Percentiles rank a stretch among this genome's conserved stretches.
Evolutionary conservation across 306 rosid species (phyloP).

Genomic region (Adenanthera pavonina): DNA sequence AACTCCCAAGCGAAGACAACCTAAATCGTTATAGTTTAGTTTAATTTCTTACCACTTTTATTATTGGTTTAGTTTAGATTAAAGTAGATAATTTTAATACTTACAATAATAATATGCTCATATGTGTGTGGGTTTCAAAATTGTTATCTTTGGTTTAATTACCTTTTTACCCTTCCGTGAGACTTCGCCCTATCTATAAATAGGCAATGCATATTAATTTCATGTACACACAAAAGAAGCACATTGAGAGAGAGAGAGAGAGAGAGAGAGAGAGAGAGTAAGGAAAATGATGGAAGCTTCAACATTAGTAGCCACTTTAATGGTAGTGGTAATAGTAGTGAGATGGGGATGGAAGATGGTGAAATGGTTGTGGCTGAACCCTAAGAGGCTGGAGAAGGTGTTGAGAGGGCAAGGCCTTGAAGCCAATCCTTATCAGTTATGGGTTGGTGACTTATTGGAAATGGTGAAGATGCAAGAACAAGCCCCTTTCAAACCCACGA

Average conservation of each 20-base stretch:
- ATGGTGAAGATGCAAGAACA: slow-evolving; percentile 28
- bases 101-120: too few relatives aligned
- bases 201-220: neutral
- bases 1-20: too few relatives aligned
- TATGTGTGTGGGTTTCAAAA: too few relatives aligned
- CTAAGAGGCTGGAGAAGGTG: slow-evolving; percentile 53
- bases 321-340: neutral
- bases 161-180: too few relatives aligned
- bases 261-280: neutral
- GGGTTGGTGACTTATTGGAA: slow-evolving; percentile 45
- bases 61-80: too few relatives aligned
- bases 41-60: too few relatives aligned
- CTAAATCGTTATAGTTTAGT: too few relatives aligned
- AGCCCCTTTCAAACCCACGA: slow-evolving; percentile 54
- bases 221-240: neutral
- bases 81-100: too few relatives aligned
- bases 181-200: neutral
- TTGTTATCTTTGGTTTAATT: too few relatives aligned
- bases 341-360: slow-evolving; percentile 51
- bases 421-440: slow-evolving; percentile 51
- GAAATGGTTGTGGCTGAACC: slow-evolving; percentile 61
- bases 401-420: slow-evolving; percentile 54
- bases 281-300: neutral
- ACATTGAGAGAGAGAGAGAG: too few relatives aligned
- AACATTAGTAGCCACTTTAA: neutral